phyloP scores from a whole-genome alignment of 352 stramenopile genomes.

The Pythium periplocum region DNA sequence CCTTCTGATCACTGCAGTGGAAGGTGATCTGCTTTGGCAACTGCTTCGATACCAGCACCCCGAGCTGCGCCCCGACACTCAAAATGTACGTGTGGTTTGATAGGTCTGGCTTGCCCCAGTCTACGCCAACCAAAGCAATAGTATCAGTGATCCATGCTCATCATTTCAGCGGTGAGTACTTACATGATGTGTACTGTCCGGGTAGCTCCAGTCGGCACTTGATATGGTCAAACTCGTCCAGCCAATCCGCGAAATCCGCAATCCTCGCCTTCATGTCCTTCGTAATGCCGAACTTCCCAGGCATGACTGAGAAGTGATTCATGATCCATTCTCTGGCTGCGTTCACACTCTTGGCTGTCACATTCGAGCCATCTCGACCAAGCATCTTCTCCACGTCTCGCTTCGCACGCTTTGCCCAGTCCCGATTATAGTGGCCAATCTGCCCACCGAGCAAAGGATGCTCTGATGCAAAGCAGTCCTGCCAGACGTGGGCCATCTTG shows the following conservation, averaged over 20 bases:
- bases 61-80: conserved; percentile 70
- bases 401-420: conserved; percentile 35
- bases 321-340: conserved; percentile 62
- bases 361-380: conserved; percentile 48
- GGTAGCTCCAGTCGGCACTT: conserved; percentile 64
- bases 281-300: conserved; percentile 64
- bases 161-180: conserved; percentile 6
- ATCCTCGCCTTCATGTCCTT: conserved; percentile 82
- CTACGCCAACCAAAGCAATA: conserved; percentile 19
- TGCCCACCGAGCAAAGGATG: conserved; percentile 38
- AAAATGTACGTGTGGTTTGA: conserved; percentile 60
- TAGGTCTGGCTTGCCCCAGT: conserved; percentile 67
- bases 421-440: conserved; percentile 74
- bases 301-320: conserved; percentile 65
- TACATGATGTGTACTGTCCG: conserved; percentile 73
- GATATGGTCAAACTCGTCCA: conserved; percentile 78
- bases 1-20: conserved; percentile 75
- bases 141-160: conserved; percentile 8
- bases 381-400: conserved; percentile 68
- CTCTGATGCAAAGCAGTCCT: conserved; percentile 60
- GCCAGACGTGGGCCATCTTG: conserved; percentile 39
- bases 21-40: conserved; percentile 77
- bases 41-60: conserved; percentile 80
- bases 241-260: conserved; percentile 80
- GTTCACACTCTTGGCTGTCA: conserved; percentile 48